A percentile compares a stretch with the other conserved stretches of the same genome.
Conservation (phyloP, 108 stramenopile species). For the Cyclotella baltica region DNA sequence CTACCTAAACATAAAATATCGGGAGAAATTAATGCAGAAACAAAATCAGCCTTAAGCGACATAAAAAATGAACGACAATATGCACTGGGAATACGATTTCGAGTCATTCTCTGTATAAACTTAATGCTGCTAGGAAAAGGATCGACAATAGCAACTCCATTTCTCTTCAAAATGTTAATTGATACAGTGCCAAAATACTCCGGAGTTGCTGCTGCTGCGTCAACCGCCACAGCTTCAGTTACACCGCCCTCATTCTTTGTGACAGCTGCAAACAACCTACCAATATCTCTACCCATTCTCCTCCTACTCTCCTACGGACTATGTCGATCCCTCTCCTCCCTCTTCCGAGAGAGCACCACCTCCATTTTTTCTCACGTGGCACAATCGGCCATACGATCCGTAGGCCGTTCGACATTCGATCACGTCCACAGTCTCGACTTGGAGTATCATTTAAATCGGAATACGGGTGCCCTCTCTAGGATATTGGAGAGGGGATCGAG, state of each 20-base stretch:
- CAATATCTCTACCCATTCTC: slow-evolving; percentile 15
- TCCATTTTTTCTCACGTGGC: slow-evolving; percentile 36
- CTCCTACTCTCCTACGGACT: slow-evolving; percentile 31
- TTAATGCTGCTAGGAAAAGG: slow-evolving; percentile 32
- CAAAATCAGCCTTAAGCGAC: not conserved
- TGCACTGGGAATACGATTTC: slow-evolving; percentile 13
- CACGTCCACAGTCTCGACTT: slow-evolving; percentile 94
- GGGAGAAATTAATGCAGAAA: not conserved
- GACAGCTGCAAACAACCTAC: not conserved
- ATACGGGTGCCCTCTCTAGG: slow-evolving; percentile 90
- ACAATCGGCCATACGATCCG: slow-evolving; percentile 51
- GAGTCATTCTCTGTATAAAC: slow-evolving; percentile 20
- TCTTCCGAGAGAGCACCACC: slow-evolving; percentile 33
- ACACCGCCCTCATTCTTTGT: not conserved
- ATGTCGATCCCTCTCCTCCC: slow-evolving; percentile 27
- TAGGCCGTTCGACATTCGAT: slow-evolving; percentile 89
- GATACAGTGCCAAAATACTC: slow-evolving; percentile 23
- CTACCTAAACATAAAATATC: not conserved
- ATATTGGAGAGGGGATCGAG: slow-evolving; percentile 94
- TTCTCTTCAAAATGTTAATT: slow-evolving; percentile 42
- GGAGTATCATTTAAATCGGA: slow-evolving; percentile 90
- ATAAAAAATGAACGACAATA: slow-evolving; percentile 5
- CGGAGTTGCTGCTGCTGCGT: not conserved
- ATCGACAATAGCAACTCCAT: slow-evolving; percentile 32
- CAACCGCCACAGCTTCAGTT: not conserved